Evolutionary conservation across 2,329 filamentous ascomycete species (phyloP).

Genomic region (Triangularia verruculosa): DNA sequence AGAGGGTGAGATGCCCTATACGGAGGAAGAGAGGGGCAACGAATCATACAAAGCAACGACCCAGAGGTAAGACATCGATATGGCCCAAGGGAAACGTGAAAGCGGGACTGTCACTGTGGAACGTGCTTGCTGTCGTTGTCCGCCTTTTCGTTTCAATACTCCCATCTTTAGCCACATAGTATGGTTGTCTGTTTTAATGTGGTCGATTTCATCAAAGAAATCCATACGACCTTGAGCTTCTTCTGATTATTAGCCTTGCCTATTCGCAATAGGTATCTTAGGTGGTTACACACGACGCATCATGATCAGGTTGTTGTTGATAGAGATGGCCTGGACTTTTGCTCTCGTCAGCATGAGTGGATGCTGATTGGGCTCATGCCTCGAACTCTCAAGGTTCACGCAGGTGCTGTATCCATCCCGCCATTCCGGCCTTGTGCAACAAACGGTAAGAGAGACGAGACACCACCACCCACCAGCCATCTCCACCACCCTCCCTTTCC

Average conservation of each 20-base stretch:
- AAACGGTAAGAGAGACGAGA: neutral
- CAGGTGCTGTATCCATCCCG: neutral
- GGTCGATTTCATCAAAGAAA: neutral
- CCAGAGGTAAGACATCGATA: neutral
- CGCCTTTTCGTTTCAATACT: neutral
- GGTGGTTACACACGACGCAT: neutral
- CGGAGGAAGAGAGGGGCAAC: neutral
- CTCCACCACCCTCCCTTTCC: neutral
- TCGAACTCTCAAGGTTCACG: no score
- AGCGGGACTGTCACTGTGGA: conserved; percentile 1
- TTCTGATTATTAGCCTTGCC: no score
- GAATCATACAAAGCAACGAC: neutral
- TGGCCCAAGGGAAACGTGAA: neutral
- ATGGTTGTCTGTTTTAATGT: neutral
- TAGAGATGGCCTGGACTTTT: neutral
- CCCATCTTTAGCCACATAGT: neutral
- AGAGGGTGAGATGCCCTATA: neutral
- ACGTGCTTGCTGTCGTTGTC: neutral
- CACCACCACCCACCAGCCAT: no score
- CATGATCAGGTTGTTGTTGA: neutral
- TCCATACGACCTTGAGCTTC: no score
- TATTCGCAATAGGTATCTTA: neutral
- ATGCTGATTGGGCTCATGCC: neutral
- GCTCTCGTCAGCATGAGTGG: neutral
- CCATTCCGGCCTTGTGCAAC: neutral